Conservation (phyloP, 352 stramenopile genomes). For the Blastocystis sp. region DNA sequence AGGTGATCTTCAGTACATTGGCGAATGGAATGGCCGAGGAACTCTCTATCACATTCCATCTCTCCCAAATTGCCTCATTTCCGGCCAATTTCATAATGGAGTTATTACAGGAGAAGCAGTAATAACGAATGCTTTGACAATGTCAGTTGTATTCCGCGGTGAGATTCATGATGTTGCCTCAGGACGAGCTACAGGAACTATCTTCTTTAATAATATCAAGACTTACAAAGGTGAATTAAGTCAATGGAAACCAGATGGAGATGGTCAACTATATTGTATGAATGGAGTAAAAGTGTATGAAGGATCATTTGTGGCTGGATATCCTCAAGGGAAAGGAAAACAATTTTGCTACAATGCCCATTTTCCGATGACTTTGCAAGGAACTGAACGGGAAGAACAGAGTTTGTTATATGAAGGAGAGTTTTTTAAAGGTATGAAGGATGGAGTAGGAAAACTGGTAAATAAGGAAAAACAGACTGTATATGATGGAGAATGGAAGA, state of each 20-base stretch:
- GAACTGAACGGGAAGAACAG: background rate
- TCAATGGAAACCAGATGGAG: background rate
- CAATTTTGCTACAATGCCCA: background rate
- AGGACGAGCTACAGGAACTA: background rate
- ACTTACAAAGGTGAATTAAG: background rate
- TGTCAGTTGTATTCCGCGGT: too few relatives aligned
- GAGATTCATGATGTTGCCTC: background rate
- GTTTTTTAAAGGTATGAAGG: slow-evolving; percentile 8
- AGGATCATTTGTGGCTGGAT: background rate
- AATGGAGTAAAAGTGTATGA: background rate
- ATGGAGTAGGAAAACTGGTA: slow-evolving; percentile 9
- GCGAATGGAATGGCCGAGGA: too few relatives aligned
- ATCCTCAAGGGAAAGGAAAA: background rate
- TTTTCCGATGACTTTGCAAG: too few relatives aligned
- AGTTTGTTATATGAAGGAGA: background rate
- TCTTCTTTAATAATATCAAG: background rate
- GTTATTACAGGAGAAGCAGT: too few relatives aligned
- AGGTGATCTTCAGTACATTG: too few relatives aligned
- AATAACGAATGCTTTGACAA: too few relatives aligned
- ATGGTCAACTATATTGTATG: background rate
- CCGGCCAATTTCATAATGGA: too few relatives aligned
- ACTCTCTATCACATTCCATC: too few relatives aligned
- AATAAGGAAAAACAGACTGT: slow-evolving; percentile 7
- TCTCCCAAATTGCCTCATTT: too few relatives aligned
- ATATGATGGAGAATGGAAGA: slow-evolving; percentile 13